A percentile compares a stretch with the other conserved stretches of the same genome.
Conservation (phyloP, 192 early-diverging fungal genomes). For the Coemansia sp. region DNA sequence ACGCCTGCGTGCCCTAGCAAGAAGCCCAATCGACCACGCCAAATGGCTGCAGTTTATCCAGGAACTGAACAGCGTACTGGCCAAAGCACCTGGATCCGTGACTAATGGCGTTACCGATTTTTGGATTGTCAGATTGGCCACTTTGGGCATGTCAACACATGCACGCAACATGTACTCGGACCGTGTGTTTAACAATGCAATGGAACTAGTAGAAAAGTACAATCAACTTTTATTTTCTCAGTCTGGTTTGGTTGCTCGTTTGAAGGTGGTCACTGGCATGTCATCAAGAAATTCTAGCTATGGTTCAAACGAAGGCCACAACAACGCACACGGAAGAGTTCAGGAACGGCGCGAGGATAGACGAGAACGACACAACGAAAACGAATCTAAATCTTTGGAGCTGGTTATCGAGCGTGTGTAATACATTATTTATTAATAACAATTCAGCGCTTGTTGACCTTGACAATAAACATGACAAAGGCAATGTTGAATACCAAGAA, state of each 20-base stretch:
- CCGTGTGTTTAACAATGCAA: not conserved
- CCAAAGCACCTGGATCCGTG: not conserved
- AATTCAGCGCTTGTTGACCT: constrained; percentile 47
- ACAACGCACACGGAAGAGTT: too few relatives aligned
- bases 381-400: too few relatives aligned
- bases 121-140: not conserved
- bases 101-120: not conserved
- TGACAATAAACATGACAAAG: constrained; percentile 39
- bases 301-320: too few relatives aligned
- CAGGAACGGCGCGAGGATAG: too few relatives aligned
- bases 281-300: too few relatives aligned
- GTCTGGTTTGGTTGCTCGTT: too few relatives aligned
- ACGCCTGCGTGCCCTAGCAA: not conserved
- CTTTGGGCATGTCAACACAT: not conserved
- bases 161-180: not conserved
- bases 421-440: not conserved
- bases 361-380: too few relatives aligned
- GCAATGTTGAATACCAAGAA: constrained; percentile 59
- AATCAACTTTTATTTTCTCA: not conserved
- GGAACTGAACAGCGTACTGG: not conserved
- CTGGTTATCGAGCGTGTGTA: too few relatives aligned
- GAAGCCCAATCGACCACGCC: not conserved
- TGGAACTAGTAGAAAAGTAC: not conserved
- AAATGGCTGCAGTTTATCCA: not conserved
- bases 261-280: too few relatives aligned